Evolutionary conservation across 257 asterid species (phyloP).

Genomic region (Solanum appendiculatum): DNA sequence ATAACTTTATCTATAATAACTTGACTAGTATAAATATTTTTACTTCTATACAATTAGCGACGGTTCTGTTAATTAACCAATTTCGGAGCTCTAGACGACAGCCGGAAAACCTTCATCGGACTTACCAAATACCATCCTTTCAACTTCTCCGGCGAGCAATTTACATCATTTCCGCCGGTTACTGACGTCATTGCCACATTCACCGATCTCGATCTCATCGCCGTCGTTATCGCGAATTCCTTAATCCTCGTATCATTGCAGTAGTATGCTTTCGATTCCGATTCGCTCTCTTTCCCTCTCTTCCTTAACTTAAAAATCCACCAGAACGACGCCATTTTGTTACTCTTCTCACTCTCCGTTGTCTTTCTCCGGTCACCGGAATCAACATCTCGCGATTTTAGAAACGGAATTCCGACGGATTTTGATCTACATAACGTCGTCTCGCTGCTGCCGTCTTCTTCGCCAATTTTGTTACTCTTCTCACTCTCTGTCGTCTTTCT

Average conservation of each 20-base stretch:
- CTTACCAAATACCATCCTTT: constrained; percentile 51
- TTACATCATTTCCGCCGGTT: constrained; percentile 2
- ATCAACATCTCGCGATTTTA: constrained; percentile 16
- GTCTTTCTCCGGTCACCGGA: neutral
- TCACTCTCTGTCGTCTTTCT: neutral
- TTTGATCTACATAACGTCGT: constrained; percentile 50
- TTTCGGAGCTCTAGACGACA: constrained; percentile 31
- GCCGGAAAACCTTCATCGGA: constrained; percentile 53
- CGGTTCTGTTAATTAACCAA: neutral
- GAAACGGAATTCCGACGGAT: constrained; percentile 56
- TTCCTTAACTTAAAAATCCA: constrained; percentile 26
- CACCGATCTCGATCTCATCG: constrained; percentile 57
- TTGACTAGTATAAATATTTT: no score
- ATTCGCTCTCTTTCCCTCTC: neutral
- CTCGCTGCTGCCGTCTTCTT: constrained; percentile 2
- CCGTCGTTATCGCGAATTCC: constrained; percentile 41
- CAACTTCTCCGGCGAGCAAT: neutral
- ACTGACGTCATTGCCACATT: constrained; percentile 17
- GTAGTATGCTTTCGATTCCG: neutral
- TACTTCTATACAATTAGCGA: neutral
- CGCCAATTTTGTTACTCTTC: neutral
- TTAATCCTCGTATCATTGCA: constrained; percentile 24
- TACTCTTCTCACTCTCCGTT: neutral
- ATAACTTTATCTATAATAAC: no score
- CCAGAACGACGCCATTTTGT: constrained; percentile 33